These are phyloP conservation scores for Penicillium flavigenum DNA, from an alignment of 495 filamentous ascomycete genomes.

Conservation along the genomic window DNA sequence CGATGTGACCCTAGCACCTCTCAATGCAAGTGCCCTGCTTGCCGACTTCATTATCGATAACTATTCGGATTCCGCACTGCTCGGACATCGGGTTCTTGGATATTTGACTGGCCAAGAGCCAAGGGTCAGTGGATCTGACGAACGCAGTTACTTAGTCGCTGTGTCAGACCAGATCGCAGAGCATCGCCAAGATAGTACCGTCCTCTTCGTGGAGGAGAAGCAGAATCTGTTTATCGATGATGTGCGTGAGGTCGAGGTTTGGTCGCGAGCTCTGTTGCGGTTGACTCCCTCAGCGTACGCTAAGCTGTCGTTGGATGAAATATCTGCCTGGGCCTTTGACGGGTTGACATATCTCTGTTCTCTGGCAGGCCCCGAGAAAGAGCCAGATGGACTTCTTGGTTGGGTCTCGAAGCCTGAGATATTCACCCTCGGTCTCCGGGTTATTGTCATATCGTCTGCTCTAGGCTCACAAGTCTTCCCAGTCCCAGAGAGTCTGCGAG, in stretches of 20 bases:
- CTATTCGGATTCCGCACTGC: slow-evolving; percentile 37
- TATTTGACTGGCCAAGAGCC: slow-evolving; percentile 33
- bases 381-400: slow-evolving; percentile 63
- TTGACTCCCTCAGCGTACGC: slow-evolving; percentile 30
- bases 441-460: slow-evolving; percentile 46
- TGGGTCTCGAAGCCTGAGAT: slow-evolving; percentile 72
- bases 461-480: slow-evolving; percentile 43
- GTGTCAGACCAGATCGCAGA: slow-evolving; percentile 49
- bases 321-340: slow-evolving; percentile 55
- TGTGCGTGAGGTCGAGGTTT: slow-evolving; percentile 64
- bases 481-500: slow-evolving; percentile 19
- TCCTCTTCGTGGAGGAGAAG: slow-evolving; percentile 83
- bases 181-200: slow-evolving; percentile 60
- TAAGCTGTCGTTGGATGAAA: slow-evolving; percentile 23
- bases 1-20: slow-evolving; percentile 39
- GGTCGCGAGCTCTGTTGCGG: slow-evolving; percentile 52
- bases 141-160: slow-evolving; percentile 20
- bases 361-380: slow-evolving; percentile 24
- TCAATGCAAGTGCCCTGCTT: slow-evolving; percentile 50
- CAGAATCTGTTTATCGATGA: slow-evolving; percentile 88
- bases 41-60: slow-evolving; percentile 39
- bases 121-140: slow-evolving; percentile 26
- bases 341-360: slow-evolving; percentile 51
- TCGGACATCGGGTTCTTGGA: slow-evolving; percentile 31
- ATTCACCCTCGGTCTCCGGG: slow-evolving; percentile 63